Percentiles rank a stretch among this genome's conserved stretches.
Evolutionary conservation across 2,329 filamentous ascomycete genomes (phyloP).

Genomic region (Fusarium graminum): DNA sequence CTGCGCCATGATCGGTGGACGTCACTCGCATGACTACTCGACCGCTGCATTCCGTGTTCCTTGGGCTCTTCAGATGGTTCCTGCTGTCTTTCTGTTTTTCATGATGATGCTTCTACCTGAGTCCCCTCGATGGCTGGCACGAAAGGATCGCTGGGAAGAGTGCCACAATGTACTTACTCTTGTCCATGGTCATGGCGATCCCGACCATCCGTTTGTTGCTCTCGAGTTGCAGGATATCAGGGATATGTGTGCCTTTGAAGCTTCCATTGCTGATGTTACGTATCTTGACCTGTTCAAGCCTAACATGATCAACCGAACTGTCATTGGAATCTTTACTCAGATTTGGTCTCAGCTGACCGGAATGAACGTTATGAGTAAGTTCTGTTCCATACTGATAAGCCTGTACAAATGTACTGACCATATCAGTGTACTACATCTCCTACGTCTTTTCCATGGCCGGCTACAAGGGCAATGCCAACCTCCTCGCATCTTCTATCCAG

Average conservation of each 20-base stretch:
- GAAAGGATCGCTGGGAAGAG: conserved; percentile 73
- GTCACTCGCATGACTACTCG: conserved; percentile 62
- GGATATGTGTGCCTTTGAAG: conserved; percentile 80
- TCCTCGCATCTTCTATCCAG: conserved; percentile 68
- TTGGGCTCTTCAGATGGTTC: conserved; percentile 72
- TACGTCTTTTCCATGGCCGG: conserved; percentile 58
- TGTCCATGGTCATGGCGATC: conserved; percentile 75
- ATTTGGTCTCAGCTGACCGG: conserved; percentile 70
- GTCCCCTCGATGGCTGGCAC: conserved; percentile 76
- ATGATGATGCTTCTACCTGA: conserved; percentile 69
- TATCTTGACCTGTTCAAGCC: conserved; percentile 80
- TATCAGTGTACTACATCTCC: conserved; percentile 70
- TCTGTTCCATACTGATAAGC: accelerated
- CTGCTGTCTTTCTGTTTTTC: conserved; percentile 68
- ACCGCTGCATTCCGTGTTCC: conserved; percentile 70
- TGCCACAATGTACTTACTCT: conserved; percentile 64
- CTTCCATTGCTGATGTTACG: conserved; percentile 74
- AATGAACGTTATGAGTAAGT: conserved; percentile 70
- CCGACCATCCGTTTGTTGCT: conserved; percentile 73
- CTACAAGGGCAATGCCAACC: conserved; percentile 60
- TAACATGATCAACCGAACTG: conserved; percentile 69
- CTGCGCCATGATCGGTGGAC: conserved; percentile 67
- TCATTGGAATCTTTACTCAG: conserved; percentile 65
- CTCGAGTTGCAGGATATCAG: conserved; percentile 80
- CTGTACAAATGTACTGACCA: background rate